Percentiles rank a stretch among this genome's conserved stretches.
Conservation (phyloP, 345 rosid genomes). For the Salix dunnii region DNA sequence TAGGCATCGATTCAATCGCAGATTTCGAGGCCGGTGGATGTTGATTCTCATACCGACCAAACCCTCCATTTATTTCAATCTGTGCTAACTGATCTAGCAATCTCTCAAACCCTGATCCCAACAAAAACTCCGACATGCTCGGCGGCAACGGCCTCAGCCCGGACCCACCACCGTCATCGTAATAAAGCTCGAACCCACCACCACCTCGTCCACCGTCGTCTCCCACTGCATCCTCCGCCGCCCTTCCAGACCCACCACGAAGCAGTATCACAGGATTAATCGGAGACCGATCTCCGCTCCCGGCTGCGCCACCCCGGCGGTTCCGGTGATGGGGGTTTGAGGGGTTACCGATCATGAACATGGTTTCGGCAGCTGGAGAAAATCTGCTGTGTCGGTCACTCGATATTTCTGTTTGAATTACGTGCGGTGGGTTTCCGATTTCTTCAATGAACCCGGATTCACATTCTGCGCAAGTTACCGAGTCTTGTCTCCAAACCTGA, state of each 20-base stretch:
- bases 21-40: slow-evolving; percentile 85
- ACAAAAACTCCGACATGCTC: slow-evolving; percentile 73
- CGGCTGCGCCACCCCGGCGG: slow-evolving; percentile 2
- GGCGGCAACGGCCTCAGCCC: slow-evolving; percentile 81
- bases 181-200: slow-evolving; percentile 60
- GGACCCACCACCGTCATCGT: slow-evolving; percentile 76
- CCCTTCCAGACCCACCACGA: slow-evolving; percentile 48
- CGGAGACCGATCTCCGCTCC: slow-evolving; percentile 52
- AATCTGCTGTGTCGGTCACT: slow-evolving; percentile 14
- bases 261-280: slow-evolving; percentile 79
- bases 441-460: slow-evolving; percentile 74
- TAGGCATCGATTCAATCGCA: slow-evolving; percentile 78
- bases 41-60: slow-evolving; percentile 39
- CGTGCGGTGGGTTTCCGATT: slow-evolving; percentile 33
- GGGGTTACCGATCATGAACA: slow-evolving; percentile 39
- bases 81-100: slow-evolving; percentile 73
- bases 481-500: slow-evolving; percentile 42
- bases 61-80: slow-evolving; percentile 61
- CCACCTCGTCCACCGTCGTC: slow-evolving; percentile 8
- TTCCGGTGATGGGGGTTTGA: slow-evolving; percentile 5
- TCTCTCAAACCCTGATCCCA: slow-evolving; percentile 88
- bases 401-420: slow-evolving; percentile 22
- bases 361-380: slow-evolving; percentile 30
- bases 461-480: slow-evolving; percentile 72
- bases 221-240: slow-evolving; percentile 5